Conservation (phyloP, 306 rosid species). For the Abrus pulchellus region DNA sequence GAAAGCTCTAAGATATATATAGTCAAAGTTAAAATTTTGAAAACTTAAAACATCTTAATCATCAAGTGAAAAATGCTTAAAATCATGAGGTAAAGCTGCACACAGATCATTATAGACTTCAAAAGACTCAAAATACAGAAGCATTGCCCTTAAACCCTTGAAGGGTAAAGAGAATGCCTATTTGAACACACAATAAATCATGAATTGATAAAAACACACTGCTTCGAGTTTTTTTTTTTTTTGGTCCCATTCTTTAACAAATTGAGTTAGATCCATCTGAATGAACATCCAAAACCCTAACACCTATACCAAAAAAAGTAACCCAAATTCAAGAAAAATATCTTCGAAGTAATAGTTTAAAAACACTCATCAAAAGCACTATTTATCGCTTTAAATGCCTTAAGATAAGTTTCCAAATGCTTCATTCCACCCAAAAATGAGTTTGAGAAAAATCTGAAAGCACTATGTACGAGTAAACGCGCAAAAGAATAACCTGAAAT, state of each 20-base stretch:
- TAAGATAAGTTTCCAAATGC: conserved; percentile 31
- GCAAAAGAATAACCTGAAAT: conserved; percentile 30
- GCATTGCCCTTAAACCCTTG: not conserved
- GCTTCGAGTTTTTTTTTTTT: not conserved
- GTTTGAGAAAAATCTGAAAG: not conserved
- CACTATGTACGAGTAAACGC: not conserved
- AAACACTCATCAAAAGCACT: conserved; percentile 8
- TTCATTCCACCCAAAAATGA: conserved; percentile 34
- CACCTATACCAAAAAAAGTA: not conserved
- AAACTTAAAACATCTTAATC: conserved; percentile 10
- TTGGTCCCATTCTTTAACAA: conserved; percentile 8
- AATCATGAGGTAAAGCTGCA: conserved; percentile 1
- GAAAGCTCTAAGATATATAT: conserved; percentile 12
- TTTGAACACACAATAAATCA: conserved; percentile 16
- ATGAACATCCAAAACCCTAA: not conserved
- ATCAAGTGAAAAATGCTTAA: conserved; percentile 13
- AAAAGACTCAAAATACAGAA: not conserved
- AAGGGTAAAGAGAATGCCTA: not conserved
- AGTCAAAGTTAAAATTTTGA: not conserved
- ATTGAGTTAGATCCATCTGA: not conserved
- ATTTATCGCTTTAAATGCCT: not conserved
- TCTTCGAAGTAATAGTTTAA: conserved; percentile 6
- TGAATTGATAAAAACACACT: not conserved
- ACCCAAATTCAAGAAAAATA: conserved; percentile 19
- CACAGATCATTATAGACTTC: not conserved